These are phyloP conservation scores for Erigeron canadensis DNA, from an alignment of 129 eudicot genomes.

Conservation along the genomic window DNA sequence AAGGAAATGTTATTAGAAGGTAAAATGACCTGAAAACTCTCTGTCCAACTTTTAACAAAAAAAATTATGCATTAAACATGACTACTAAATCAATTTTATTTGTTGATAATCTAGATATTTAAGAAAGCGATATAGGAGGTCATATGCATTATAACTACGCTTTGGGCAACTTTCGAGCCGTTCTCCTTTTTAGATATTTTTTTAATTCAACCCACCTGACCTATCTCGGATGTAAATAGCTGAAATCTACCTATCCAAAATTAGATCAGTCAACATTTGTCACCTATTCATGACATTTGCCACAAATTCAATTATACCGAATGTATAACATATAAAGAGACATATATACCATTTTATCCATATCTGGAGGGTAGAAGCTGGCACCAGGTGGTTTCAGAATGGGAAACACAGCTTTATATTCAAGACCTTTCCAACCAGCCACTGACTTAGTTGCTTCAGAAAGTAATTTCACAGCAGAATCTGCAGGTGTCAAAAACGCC, in stretches of 20 bases:
- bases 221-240: background rate
- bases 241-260: background rate
- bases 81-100: background rate
- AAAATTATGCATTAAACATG: background rate
- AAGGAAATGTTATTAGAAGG: background rate
- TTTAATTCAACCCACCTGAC: background rate
- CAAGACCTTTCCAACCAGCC: slow-evolving; percentile 85
- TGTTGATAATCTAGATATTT: background rate
- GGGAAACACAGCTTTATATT: slow-evolving; percentile 82
- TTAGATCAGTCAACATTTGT: background rate
- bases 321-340: background rate
- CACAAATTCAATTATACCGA: background rate
- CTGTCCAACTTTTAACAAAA: background rate
- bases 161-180: background rate
- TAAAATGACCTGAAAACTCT: background rate
- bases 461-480: slow-evolving; percentile 68
- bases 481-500: slow-evolving; percentile 85
- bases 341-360: slow-evolving; percentile 84
- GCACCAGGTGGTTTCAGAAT: slow-evolving; percentile 80
- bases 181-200: too few relatives aligned
- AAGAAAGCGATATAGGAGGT: background rate
- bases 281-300: background rate
- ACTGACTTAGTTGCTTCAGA: slow-evolving; percentile 64
- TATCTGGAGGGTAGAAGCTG: slow-evolving; percentile 85
- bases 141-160: background rate